These are phyloP conservation scores for Celoporthe dispersa DNA, from an alignment of 2,329 filamentous ascomycete genomes.

Conservation along the genomic window DNA sequence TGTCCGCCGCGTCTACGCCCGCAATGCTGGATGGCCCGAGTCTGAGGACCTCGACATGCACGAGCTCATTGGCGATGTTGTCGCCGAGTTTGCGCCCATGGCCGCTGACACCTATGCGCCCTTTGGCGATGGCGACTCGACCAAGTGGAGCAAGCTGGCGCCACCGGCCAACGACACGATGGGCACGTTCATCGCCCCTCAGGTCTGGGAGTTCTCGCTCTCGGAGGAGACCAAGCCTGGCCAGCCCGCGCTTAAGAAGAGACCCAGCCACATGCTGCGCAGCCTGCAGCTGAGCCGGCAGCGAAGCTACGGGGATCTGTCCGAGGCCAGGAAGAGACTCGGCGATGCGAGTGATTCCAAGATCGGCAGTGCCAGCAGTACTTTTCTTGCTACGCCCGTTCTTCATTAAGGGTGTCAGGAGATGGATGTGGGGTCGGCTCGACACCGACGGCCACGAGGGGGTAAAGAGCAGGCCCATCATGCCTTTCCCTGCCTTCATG, in stretches of 20 bases:
- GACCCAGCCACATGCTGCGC: constrained; percentile 29
- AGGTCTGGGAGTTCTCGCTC: constrained; percentile 29
- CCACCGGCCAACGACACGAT: constrained; percentile 22
- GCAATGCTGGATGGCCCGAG: constrained; percentile 30
- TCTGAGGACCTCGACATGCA: constrained; percentile 28
- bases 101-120: constrained; percentile 25
- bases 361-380: constrained; percentile 18
- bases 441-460: not conserved
- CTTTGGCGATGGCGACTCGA: constrained; percentile 29
- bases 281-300: constrained; percentile 28
- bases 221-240: constrained; percentile 27
- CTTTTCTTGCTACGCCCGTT: constrained; percentile 28
- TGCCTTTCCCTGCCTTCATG: constrained; percentile 1
- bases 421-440: not conserved
- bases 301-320: constrained; percentile 29
- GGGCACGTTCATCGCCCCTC: constrained; percentile 27
- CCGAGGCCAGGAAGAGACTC: constrained; percentile 26
- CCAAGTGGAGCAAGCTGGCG: constrained; percentile 28
- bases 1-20: constrained; percentile 29
- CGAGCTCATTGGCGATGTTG: constrained; percentile 27
- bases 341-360: constrained; percentile 23
- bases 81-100: constrained; percentile 28
- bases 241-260: constrained; percentile 28
- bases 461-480: constrained; percentile 10
- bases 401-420: constrained; percentile 24